phyloP scores from a whole-genome alignment of 2,329 filamentous ascomycete species.

The Erysiphe pulchra region DNA sequence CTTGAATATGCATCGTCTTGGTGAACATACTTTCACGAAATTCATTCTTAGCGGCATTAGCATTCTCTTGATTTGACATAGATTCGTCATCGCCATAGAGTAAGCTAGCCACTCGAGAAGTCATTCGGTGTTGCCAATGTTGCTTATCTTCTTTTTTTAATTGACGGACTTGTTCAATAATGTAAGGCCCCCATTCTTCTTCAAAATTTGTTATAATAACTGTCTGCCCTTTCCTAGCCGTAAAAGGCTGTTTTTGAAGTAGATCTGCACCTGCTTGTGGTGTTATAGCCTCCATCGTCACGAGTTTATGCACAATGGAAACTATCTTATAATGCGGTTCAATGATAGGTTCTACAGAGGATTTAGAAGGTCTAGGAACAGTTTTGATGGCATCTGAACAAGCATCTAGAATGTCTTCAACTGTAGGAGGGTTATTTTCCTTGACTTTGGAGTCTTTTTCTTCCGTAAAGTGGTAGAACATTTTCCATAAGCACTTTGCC shows the following conservation, averaged over 20 bases:
- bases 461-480: conserved; percentile 25
- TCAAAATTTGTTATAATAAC: conserved; percentile 7
- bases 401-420: conserved; percentile 26
- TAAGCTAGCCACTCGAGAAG: conserved; percentile 32
- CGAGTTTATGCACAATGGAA: conserved; percentile 39
- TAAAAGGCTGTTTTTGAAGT: conserved; percentile 13
- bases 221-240: conserved; percentile 9
- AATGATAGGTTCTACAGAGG: conserved; percentile 34
- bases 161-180: conserved; percentile 19
- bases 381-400: conserved; percentile 33
- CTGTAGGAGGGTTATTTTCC: conserved; percentile 10
- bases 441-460: conserved; percentile 14
- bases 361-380: conserved; percentile 32
- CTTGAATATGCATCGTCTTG: conserved; percentile 46
- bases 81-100: conserved; percentile 27
- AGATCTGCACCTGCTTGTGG: conserved; percentile 13
- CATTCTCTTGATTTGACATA: conserved; percentile 17
- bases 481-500: conserved; percentile 49
- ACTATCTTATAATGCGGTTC: conserved; percentile 52
- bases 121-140: conserved; percentile 54
- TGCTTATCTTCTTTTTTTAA: conserved; percentile 31
- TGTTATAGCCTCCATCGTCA: conserved; percentile 14
- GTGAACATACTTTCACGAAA: conserved; percentile 47
- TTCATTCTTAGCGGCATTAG: conserved; percentile 34
- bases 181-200: conserved; percentile 32